A percentile compares a stretch with the other conserved stretches of the same genome.
These are phyloP conservation scores for Macroventuria anomochaeta DNA, from an alignment of 2,329 filamentous ascomycete species.

Conservation along the genomic window DNA sequence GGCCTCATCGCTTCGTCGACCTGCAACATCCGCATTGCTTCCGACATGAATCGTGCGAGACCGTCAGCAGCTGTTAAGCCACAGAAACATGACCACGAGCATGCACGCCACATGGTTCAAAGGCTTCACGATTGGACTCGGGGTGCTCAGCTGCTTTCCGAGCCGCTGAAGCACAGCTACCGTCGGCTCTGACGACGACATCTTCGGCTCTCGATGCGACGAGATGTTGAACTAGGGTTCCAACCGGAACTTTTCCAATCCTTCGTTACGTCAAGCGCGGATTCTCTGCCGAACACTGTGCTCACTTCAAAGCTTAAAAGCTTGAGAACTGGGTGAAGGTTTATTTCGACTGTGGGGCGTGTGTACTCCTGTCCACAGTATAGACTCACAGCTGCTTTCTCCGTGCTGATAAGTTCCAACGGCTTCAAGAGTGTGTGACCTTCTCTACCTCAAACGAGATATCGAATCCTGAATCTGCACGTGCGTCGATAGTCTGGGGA, in stretches of 20 bases:
- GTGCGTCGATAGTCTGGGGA: background rate
- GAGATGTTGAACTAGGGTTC: background rate
- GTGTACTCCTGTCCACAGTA: background rate
- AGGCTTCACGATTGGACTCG: background rate
- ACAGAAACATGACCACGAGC: background rate
- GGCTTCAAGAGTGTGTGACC: background rate
- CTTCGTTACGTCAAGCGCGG: conserved; percentile 8
- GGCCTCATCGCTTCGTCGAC: conserved; percentile 6
- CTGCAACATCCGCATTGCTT: conserved; percentile 3
- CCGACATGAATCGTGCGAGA: conserved; percentile 8
- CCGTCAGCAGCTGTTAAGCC: background rate
- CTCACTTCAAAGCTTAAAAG: background rate
- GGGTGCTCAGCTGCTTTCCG: background rate
- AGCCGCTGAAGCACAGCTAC: background rate
- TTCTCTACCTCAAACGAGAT: background rate
- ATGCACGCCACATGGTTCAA: background rate
- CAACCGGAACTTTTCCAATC: conserved; percentile 7
- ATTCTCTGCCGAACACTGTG: background rate
- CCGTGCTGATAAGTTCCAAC: background rate
- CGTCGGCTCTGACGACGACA: background rate
- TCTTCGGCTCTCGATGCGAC: conserved; percentile 14
- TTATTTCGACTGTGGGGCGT: too few species aligned
- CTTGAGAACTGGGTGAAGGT: background rate
- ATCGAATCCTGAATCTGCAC: conserved; percentile 7
- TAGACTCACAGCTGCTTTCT: background rate